Conservation (phyloP, 106 monocot species). For the Narthecium ossifragum region DNA sequence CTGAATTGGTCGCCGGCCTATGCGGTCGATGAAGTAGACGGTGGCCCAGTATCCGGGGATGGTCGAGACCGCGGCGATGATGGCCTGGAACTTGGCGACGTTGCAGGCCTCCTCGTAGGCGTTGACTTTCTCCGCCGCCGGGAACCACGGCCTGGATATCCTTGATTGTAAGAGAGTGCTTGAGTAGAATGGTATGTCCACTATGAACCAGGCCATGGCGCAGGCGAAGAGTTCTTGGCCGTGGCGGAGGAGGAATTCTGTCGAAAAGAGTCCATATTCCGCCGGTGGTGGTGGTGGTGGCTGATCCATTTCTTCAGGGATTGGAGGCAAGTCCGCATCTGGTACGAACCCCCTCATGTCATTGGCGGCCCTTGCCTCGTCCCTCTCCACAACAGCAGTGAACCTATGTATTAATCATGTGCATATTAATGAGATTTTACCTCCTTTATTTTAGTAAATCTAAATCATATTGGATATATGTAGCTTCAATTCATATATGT, state of each 20-base stretch:
- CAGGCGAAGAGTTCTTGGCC: conserved; percentile 20
- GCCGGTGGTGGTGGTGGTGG: neutral
- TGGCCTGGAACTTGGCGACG: conserved; percentile 38
- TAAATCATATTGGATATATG: neutral
- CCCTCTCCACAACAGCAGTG: conserved; percentile 27
- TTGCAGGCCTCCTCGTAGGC: conserved; percentile 32
- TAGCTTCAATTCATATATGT: no score
- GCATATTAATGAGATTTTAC: neutral
- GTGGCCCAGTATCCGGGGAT: conserved; percentile 53
- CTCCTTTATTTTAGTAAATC: neutral
- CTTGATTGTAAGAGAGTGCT: conserved; percentile 42
- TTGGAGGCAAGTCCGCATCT: conserved; percentile 13
- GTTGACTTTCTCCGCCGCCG: neutral
- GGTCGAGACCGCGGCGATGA: conserved; percentile 32
- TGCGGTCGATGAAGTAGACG: conserved; percentile 41
- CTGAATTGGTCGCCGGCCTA: conserved; percentile 38
- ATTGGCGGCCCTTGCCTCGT: conserved; percentile 18
- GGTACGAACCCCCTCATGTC: conserved; percentile 18
- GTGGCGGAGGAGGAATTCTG: conserved; percentile 8
- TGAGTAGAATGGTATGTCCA: conserved; percentile 53
- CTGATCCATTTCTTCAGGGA: neutral
- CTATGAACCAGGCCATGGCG: conserved; percentile 18
- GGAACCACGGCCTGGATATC: conserved; percentile 18
- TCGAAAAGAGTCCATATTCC: conserved; percentile 20
- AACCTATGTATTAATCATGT: conserved; percentile 13